These are phyloP conservation scores for Saccharum spontaneum DNA, from an alignment of 176 grass and related monocot species.

Conservation along the genomic window DNA sequence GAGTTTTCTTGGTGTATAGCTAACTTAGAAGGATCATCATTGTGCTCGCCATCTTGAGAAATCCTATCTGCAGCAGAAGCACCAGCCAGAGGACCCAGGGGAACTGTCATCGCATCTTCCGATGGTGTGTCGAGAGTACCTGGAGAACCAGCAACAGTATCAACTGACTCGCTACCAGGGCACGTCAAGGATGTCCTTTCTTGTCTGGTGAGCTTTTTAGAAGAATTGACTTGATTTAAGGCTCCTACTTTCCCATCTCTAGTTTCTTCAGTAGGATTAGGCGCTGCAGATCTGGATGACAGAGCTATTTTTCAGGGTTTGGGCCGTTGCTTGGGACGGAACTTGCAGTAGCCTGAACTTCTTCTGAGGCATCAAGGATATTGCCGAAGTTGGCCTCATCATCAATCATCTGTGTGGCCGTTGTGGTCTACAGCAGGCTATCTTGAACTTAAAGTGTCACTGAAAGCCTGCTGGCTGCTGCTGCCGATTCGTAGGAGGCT, in stretches of 20 bases:
- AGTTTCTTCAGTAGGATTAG: slow-evolving; percentile 2
- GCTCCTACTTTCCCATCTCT: background rate
- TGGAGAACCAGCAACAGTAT: background rate
- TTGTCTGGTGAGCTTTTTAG: background rate
- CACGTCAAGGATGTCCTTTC: background rate
- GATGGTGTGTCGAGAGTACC: slow-evolving; percentile 3
- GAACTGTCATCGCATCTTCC: slow-evolving; percentile 20
- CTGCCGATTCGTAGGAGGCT: too few relatives aligned
- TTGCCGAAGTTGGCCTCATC: slow-evolving; percentile 28
- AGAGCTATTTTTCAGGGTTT: slow-evolving; percentile 28
- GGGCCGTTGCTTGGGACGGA: slow-evolving; percentile 26
- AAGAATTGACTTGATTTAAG: slow-evolving; percentile 20
- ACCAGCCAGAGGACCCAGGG: background rate
- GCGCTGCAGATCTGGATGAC: slow-evolving; percentile 3
- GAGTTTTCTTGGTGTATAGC: too few relatives aligned
- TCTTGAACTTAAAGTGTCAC: slow-evolving; percentile 3
- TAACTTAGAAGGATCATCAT: too few relatives aligned
- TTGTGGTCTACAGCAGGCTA: background rate
- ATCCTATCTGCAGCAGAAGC: background rate
- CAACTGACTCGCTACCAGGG: slow-evolving; percentile 3
- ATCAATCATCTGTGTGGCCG: slow-evolving; percentile 29
- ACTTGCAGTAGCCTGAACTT: slow-evolving; percentile 12
- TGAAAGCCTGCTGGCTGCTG: background rate
- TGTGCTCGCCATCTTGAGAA: slow-evolving; percentile 28
- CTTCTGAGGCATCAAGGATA: slow-evolving; percentile 26